Evolutionary conservation across 225 moss, liverwort and hornwort genomes (phyloP).

Genomic region (Pseudoscleropodium purum): DNA sequence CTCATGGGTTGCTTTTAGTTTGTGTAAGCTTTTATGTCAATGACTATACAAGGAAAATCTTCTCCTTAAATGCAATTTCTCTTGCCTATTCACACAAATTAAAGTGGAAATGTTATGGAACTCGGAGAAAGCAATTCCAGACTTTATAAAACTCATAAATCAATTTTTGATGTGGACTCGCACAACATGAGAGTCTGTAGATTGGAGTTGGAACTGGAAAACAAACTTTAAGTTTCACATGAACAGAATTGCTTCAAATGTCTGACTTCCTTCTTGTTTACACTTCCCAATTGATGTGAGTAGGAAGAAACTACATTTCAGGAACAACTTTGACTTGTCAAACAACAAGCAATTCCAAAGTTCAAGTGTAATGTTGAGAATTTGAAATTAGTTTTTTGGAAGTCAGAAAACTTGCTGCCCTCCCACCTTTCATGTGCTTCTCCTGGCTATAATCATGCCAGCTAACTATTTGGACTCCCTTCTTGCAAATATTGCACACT

Average conservation of each 20-base stretch:
- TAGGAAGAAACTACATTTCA: neutral
- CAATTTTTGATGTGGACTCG: fast-evolving
- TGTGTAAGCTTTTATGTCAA: fast-evolving
- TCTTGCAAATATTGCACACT: neutral
- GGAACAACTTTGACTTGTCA: neutral
- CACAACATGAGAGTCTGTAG: fast-evolving
- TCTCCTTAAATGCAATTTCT: neutral
- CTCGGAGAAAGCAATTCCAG: fast-evolving
- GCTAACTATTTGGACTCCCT: neutral
- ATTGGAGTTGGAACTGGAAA: fast-evolving
- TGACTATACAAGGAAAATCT: too few species aligned
- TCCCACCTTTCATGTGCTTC: neutral
- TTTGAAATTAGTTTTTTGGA: neutral
- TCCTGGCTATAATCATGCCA: neutral
- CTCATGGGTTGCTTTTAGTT: neutral
- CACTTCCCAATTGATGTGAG: neutral
- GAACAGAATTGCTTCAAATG: neutral
- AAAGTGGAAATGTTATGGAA: neutral
- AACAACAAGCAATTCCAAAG: neutral
- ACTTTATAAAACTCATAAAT: neutral
- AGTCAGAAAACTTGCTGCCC: neutral
- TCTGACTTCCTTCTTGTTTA: neutral
- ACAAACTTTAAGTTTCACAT: too few species aligned
- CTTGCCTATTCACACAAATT: fast-evolving
- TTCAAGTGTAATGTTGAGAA: neutral